Base-by-base conservation (phyloP, 768 basidiomycete genomes). In the Leccinum rimulosum region DNA sequence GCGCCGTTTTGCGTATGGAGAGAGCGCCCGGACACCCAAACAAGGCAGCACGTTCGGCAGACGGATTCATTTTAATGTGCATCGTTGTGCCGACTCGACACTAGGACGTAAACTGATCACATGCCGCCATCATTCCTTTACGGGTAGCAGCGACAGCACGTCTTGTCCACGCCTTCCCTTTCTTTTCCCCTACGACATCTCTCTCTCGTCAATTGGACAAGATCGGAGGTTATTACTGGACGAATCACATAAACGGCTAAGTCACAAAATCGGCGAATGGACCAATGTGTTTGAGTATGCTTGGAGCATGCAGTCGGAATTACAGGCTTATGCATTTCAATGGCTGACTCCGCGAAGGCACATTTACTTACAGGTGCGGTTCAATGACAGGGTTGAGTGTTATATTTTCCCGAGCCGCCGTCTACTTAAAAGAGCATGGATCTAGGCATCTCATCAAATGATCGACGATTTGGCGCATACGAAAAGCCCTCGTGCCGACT, bases 101-200 rank as follows among this genome's bases (percentile, higher is more conserved):
- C 36, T 40, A 30, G 52, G 61, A 72, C 70, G 70, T 71, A 71
- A 71, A 66, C 35, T 56, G 55, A 57, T n/a, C 38, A 40, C 68
- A 61, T 48, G 62, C 56, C 48, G 57, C 66, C n/a, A 66, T 69
- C 63, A 71, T 60, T 67, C 54, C 56, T 57, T 52, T 50, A 54
- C 49, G 31, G 43, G 51, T 43, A 58, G 54, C 38, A 51, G 30
- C 49, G 61, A 54, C 51, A 50, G 52, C 65, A 57, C 52, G 66
- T 59, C 64, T 65, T 67, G 52, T 27, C 50, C 59, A 63, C 54
- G 54, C 60, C 22, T 52, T 25, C 31, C 43, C 28, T 48, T n/a
- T 15, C 14, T 36, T 22, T 45, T 40, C 38, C 45, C 36, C 51
- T 50, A 11, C 35, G 22, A 17, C 51, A 6, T 25, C 31, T 55